Base-by-base conservation (phyloP, 805 yeast species). In the Isabelozyma rhagii region DNA sequence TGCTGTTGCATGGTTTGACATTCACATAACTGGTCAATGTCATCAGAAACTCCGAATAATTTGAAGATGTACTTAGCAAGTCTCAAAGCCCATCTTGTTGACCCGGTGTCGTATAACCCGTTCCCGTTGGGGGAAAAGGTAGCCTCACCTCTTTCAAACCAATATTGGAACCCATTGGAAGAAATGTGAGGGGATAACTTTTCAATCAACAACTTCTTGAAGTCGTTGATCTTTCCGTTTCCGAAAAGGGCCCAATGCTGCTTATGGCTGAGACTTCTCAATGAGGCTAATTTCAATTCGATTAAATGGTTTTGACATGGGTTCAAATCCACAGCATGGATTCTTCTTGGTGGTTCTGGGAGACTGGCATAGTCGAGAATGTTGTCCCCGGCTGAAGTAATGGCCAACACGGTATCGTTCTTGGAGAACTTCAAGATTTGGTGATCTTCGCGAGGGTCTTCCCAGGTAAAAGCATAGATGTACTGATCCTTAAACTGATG, bases 391-490 rank as follows among this genome's bases (percentile, higher is more conserved):
- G 96, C 96, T 41, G 93, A 87, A 4, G 96, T 88, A 49, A 88
- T 88, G 18, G 93, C 92, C 56, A 88, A 74, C 3, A 88, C 88
- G 0, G 89, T 85, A 61, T 89, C 96, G 29, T 78, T 75, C 11
- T 82, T 67, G 31, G 75, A 71, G 58, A 88, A 72, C 42, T 83
- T 78, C 56, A 88, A 74, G 49, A 88, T 84, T 45, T 76, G 76
- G 52, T 81, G 80, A 69, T 88, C 96, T 68, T 87, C 94, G 49
- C 86, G 77, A 29, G 96, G 96, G 62, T 89, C 96, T 67, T 88
- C 96, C 96, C 96, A 88, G 6, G 96, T 88, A 67, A 88, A 88
- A 4, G 96, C 92, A 62, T 88, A 89, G 52, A 88, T 89, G 65
- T 87, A 88, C 68, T 88, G 91, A 61, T 86, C 78, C 51, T 80